phyloP scores from a whole-genome alignment of 257 asterid species.

The Solanum bukasovii region DNA sequence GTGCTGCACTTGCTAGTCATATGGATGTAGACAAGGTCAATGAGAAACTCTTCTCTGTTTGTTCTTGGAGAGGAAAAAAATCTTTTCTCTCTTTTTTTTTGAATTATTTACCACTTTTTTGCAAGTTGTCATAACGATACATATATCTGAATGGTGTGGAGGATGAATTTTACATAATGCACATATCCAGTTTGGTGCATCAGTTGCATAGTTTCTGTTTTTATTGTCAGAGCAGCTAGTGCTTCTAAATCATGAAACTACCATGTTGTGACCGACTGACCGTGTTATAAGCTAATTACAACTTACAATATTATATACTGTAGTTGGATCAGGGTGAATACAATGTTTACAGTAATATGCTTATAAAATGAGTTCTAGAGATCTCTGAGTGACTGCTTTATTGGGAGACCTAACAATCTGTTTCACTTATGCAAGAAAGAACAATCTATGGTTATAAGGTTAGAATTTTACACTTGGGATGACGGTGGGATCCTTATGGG shows the following conservation, averaged over 20 bases:
- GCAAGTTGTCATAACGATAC: background rate
- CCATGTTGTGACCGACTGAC: background rate
- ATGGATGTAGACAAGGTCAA: slow-evolving; percentile 87
- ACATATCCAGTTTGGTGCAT: background rate
- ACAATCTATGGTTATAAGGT: background rate
- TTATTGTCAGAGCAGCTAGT: background rate
- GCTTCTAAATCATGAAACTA: background rate
- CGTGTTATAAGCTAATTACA: background rate
- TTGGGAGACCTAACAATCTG: background rate
- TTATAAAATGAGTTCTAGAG: background rate
- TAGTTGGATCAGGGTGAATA: background rate
- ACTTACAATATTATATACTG: background rate
- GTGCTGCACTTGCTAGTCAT: slow-evolving; percentile 80
- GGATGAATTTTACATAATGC: background rate
- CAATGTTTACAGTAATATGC: background rate
- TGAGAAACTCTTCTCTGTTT: background rate
- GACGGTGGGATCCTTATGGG: background rate
- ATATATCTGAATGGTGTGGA: background rate
- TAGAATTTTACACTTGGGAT: background rate
- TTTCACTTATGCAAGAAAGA: background rate
- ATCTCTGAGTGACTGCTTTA: background rate
- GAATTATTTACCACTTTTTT: background rate
- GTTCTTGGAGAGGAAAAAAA: background rate
- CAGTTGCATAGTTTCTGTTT: background rate
- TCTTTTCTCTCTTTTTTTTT: background rate